Evolutionary conservation across 768 basidiomycete species (phyloP), one percentile per base, ranked within the genome.

Genomic region (Amanita exitialis): DNA sequence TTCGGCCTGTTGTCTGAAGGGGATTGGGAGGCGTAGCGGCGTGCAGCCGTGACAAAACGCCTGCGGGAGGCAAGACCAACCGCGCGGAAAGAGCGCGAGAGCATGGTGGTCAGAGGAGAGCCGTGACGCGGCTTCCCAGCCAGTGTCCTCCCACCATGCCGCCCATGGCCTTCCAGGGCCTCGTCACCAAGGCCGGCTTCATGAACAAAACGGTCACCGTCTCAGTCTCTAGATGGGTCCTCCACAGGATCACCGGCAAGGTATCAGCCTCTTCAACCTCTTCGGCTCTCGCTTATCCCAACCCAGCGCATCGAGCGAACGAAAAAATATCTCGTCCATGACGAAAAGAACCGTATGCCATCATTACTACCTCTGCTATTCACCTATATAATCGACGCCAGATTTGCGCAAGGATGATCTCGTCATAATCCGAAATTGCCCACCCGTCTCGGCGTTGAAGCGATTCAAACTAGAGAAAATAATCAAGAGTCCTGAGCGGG

Each of bases 181-280:
- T 80, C 35, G 90, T 91, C 16, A 84, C 86, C 28, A 90, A 87
- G 64, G 83, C 78, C 18, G 88, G 90, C 7, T 78, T 73, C 57
- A 91, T 91, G 88, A 72, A 81, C 49, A 90, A 90, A 63, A 91
- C 89, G 0, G 89, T 77, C 12, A 91, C 90, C 0, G 88, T 91
- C 44, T 82, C 85, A 0, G 87, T 91, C 6, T 80, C 83, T 20
- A 77, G 89, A 51, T 79, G 74, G 71, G 72, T 85, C 35, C 66
- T 78, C n/a, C 87, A 91, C 60, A 76, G 77, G 54, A 60, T 78
- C 43, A 90, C 88, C 4, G 81, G 83, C 57, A 91, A 91, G 75
- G 89, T 89, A 56, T 57, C 73, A 46, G 41, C 38, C 37, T 44
- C 3, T 16, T 12, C 20, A 18, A 48, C 32, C 44, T 6, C 10